Conservation (phyloP, 768 basidiomycete species). For the Stropharia rugosoannulata region DNA sequence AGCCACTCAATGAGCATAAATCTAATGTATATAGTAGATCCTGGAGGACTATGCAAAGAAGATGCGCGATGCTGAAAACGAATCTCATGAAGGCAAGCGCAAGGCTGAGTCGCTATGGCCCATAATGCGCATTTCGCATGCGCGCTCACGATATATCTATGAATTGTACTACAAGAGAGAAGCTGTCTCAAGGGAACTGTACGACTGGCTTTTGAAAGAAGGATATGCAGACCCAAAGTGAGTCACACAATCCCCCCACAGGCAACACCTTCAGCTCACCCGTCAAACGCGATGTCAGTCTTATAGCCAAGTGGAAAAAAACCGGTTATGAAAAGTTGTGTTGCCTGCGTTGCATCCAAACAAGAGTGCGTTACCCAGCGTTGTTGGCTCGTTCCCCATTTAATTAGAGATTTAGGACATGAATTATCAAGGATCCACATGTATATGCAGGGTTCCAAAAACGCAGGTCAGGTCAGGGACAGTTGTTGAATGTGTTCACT, state of each 20-base stretch:
- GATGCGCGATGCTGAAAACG: constrained; percentile 99
- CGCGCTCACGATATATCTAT: constrained; percentile 94
- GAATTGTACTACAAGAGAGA: constrained; percentile 99
- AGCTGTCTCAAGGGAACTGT: constrained; percentile 88
- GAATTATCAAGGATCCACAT: constrained; percentile 99
- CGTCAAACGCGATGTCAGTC: constrained; percentile 40
- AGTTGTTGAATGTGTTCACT: constrained; percentile 95
- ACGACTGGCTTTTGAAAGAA: constrained; percentile 97
- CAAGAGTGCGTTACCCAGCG: constrained; percentile 52
- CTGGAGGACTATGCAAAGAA: constrained; percentile 99
- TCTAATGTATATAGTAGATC: constrained; percentile 48
- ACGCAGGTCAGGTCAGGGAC: constrained; percentile 87
- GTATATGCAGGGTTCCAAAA: constrained; percentile 97
- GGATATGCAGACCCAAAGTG: constrained; percentile 96
- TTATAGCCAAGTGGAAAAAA: constrained; percentile 99
- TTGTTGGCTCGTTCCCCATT: neutral
- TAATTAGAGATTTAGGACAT: constrained; percentile 65
- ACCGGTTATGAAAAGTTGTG: constrained; percentile 97
- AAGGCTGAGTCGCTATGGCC: constrained; percentile 93
- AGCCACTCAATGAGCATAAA: neutral
- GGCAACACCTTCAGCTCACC: neutral
- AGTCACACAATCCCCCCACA: neutral
- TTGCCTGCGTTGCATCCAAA: constrained; percentile 95
- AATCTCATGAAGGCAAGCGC: constrained; percentile 97
- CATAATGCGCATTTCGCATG: constrained; percentile 97